Evolutionary conservation across 73 alveolate species (phyloP).

Genomic region (Tetrahymena elliotti): DNA sequence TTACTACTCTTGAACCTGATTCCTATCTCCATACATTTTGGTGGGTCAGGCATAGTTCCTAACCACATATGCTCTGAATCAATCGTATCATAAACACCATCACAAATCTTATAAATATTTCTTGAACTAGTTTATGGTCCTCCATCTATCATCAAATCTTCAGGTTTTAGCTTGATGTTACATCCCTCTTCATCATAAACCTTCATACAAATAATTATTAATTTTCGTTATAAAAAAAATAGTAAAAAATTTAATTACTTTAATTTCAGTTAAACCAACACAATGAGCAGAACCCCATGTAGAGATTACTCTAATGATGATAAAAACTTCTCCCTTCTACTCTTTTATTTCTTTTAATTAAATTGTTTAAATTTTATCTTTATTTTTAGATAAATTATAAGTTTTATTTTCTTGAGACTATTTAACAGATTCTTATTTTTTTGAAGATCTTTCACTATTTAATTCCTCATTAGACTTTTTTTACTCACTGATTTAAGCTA

Average conservation of each 20-base stretch:
- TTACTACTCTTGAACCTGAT: conserved; percentile 26
- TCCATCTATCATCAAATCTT: conserved; percentile 38
- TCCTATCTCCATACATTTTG: conserved; percentile 55
- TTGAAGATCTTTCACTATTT: not conserved
- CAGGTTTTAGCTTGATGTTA: conserved; percentile 50
- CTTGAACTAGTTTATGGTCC: conserved; percentile 48
- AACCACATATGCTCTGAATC: conserved; percentile 78
- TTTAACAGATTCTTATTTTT: not conserved
- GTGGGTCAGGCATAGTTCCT: conserved; percentile 69
- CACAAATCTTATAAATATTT: conserved; percentile 38
- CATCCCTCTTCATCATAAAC: conserved; percentile 31
- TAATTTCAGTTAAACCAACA: conserved; percentile 68
- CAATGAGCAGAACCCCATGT: conserved; percentile 75
- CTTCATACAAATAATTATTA: conserved; percentile 21
- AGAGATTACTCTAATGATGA: conserved; percentile 49
- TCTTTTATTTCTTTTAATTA: not conserved
- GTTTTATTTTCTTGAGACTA: not conserved
- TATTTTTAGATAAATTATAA: not conserved
- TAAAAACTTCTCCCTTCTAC: not conserved
- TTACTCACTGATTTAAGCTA: not conserved
- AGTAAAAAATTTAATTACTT: too few relatives aligned
- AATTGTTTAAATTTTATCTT: not conserved
- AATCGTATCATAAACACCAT: conserved; percentile 54
- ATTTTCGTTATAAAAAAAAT: too few relatives aligned
- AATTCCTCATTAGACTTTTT: not conserved